Conservation (phyloP, 1,284 basidiomycete genomes). For the Polyporus tsugae region DNA sequence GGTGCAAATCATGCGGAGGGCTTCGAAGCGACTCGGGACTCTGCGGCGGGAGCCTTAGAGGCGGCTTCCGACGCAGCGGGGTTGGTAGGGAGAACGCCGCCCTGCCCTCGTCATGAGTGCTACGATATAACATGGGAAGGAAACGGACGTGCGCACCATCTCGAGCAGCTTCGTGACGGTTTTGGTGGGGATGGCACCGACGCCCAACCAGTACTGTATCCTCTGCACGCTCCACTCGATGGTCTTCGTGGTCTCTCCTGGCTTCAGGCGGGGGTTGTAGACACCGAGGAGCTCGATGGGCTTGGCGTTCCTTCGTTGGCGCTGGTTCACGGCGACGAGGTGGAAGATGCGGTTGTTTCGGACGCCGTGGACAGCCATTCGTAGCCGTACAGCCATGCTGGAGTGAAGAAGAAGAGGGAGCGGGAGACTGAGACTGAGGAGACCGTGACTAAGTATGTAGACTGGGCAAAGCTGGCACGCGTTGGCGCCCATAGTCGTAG, state of each 20-base stretch:
- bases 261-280: slow-evolving; percentile 76
- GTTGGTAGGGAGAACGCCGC: slow-evolving; percentile 38
- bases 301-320: slow-evolving; percentile 83
- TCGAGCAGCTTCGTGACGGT: slow-evolving; percentile 83
- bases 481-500: neutral
- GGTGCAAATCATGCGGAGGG: slow-evolving; percentile 7
- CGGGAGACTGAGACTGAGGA: too few relatives aligned
- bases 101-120: slow-evolving; percentile 45
- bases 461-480: too few relatives aligned
- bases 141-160: slow-evolving; percentile 62
- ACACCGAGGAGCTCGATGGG: slow-evolving; percentile 92
- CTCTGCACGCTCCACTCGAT: slow-evolving; percentile 92
- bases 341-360: slow-evolving; percentile 87
- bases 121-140: neutral
- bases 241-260: slow-evolving; percentile 67
- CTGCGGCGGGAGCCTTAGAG: neutral
- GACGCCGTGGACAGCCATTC: slow-evolving; percentile 87
- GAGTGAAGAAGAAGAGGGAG: neutral
- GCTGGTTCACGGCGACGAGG: slow-evolving; percentile 85
- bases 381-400: slow-evolving; percentile 85
- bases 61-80: slow-evolving; percentile 3
- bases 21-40: too few relatives aligned
- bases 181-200: slow-evolving; percentile 87
- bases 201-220: slow-evolving; percentile 88
- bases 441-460: too few relatives aligned